Evolutionary conservation across 257 asterid genomes (phyloP), one percentile per base, ranked within the genome.

Genomic region (Nicotiana otophora): DNA sequence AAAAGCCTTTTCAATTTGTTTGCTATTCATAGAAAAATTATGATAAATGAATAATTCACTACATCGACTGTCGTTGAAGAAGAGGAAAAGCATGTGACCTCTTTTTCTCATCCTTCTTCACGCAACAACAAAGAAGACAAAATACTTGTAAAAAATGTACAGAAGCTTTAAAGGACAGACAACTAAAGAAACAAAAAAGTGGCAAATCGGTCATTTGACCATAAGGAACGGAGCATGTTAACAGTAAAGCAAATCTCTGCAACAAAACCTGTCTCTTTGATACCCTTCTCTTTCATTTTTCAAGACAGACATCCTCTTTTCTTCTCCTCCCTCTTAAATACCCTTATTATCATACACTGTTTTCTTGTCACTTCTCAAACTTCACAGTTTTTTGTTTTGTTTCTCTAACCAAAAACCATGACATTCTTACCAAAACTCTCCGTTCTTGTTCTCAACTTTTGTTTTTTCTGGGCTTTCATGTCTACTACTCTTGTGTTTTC

Each of bases 161-260:
- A 55, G 67, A 62, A 58, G 72, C 67, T 5, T 60, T 16, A 2
- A 30, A 60, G 55, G 51, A 39, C 16, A 33, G 5, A 46, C 36
- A 60, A 34, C 57, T 19, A 57, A 63, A 80, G 57, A 65, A 23
- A 39, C 80, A 74, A 28, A 17, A 28, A 9, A 66, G 23, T n/a
- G 77, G 39, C 67, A 76, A 57, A 42, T 70, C 33, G 9, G 83
- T 78, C 86, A 14, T 26, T 14, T 74, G 63, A 28, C 64, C n/a
- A 55, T 28, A 81, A 84, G 84, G n/a, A 75, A 75, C 80, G 80
- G 51, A 75, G 85, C 81, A 57, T 82, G 75, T 39, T 48, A 85
- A 84, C 89, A 81, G 87, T 46, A 70, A n/a, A 88, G 77, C 89
- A 91, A 85, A 91, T 87, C 91, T 87, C 89, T 87, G 90, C 81